These are phyloP conservation scores for Omphalotus olearius DNA, from an alignment of 1,284 basidiomycete species.

Conservation along the genomic window DNA sequence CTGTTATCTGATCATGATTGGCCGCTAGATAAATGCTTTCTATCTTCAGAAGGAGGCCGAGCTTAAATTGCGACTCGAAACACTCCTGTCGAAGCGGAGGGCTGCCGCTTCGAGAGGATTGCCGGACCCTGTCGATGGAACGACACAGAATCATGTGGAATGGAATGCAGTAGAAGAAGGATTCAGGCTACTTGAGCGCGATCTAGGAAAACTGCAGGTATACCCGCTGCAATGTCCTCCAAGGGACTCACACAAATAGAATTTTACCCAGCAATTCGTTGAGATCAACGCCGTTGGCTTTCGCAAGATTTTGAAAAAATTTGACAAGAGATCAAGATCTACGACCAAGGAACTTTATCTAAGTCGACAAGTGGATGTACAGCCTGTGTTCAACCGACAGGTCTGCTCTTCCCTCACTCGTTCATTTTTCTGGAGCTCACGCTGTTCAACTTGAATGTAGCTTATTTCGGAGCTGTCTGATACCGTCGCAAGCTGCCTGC, in stretches of 20 bases:
- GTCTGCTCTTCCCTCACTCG: slow-evolving; percentile 34
- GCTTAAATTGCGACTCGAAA: slow-evolving; percentile 87
- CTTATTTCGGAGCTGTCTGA: slow-evolving; percentile 96
- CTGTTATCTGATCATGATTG: background rate
- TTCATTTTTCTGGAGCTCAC: slow-evolving; percentile 10
- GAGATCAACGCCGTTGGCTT: slow-evolving; percentile 98
- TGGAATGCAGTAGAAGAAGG: slow-evolving; percentile 96
- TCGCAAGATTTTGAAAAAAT: slow-evolving; percentile 98
- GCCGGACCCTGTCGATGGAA: slow-evolving; percentile 57
- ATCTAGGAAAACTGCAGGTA: slow-evolving; percentile 95
- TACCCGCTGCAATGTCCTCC: slow-evolving; percentile 17
- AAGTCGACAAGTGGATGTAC: slow-evolving; percentile 95
- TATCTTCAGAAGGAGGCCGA: slow-evolving; percentile 98
- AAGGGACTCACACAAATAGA: slow-evolving; percentile 19
- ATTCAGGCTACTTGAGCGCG: slow-evolving; percentile 91
- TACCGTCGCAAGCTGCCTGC: slow-evolving; percentile 88
- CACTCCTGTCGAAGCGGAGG: slow-evolving; percentile 90
- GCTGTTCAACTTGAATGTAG: slow-evolving; percentile 27
- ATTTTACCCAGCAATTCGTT: slow-evolving; percentile 77
- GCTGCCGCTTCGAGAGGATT: slow-evolving; percentile 71
- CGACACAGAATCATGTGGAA: slow-evolving; percentile 71
- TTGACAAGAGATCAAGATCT: slow-evolving; percentile 95
- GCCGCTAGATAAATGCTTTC: slow-evolving; percentile 90
- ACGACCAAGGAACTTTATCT: slow-evolving; percentile 97
- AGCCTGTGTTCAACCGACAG: slow-evolving; percentile 97